phyloP scores from a whole-genome alignment of 371 early-diverging fungal species.

The Lichtheimia corymbifera region DNA sequence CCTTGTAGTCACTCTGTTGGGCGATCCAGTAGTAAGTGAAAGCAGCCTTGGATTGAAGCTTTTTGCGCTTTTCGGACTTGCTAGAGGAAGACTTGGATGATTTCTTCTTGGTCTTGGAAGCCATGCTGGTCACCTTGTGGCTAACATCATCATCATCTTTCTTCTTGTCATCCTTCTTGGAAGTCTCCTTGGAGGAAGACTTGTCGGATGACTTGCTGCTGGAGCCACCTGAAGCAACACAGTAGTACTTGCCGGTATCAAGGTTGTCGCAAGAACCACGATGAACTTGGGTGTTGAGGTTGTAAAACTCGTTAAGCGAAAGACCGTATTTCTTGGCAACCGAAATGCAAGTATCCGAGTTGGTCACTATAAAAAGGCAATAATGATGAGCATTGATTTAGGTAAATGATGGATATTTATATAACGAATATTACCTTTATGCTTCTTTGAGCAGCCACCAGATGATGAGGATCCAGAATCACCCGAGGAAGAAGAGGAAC shows the following conservation, averaged over 20 bases:
- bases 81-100: slow-evolving; percentile 10
- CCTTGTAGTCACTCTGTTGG: slow-evolving; percentile 33
- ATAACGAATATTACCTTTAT: slow-evolving; percentile 12
- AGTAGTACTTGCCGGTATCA: slow-evolving; percentile 27
- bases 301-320: slow-evolving; percentile 27
- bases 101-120: slow-evolving; percentile 16
- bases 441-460: slow-evolving; percentile 19
- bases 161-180: slow-evolving; percentile 22
- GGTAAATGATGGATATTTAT: not conserved
- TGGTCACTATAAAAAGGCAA: slow-evolving; percentile 12
- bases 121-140: slow-evolving; percentile 15
- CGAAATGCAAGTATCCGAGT: slow-evolving; percentile 27
- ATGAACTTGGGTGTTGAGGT: slow-evolving; percentile 28
- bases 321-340: slow-evolving; percentile 28
- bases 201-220: slow-evolving; percentile 11
- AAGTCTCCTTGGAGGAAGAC: slow-evolving; percentile 13
- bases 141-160: not conserved
- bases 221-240: slow-evolving; percentile 18
- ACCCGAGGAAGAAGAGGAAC: slow-evolving; percentile 16
- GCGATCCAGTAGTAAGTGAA: slow-evolving; percentile 60
- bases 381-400: not conserved
- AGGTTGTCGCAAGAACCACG: slow-evolving; percentile 31
- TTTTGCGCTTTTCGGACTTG: slow-evolving; percentile 30
- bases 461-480: slow-evolving; percentile 8
- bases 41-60: slow-evolving; percentile 36